A percentile compares a stretch with the other conserved stretches of the same genome.
Evolutionary conservation across 805 yeast species (phyloP).

Genomic region (Wickerhamiella kurtzmanii): DNA sequence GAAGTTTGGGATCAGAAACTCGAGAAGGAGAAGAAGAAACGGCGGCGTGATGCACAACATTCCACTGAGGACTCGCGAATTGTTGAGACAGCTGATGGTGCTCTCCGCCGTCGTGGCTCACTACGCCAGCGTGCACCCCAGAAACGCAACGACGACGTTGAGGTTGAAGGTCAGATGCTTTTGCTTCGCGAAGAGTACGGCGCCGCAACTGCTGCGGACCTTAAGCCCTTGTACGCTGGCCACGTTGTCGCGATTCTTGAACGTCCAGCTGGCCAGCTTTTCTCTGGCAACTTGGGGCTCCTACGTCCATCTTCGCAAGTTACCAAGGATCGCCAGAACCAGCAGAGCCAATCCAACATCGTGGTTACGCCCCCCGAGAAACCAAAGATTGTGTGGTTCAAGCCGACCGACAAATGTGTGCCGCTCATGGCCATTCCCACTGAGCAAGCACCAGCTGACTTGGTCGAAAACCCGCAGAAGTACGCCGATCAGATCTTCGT

Average conservation of each 20-base stretch:
- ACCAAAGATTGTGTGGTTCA: constrained; percentile 98
- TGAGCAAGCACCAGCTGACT: constrained; percentile 93
- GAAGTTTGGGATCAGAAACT: constrained; percentile 96
- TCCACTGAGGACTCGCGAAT: constrained; percentile 24
- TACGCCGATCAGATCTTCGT: constrained; percentile 76
- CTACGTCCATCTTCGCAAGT: constrained; percentile 93
- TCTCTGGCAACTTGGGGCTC: constrained; percentile 86
- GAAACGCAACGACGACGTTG: constrained; percentile 96
- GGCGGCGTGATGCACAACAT: constrained; percentile 49
- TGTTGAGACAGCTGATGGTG: constrained; percentile 19
- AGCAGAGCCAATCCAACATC: not conserved
- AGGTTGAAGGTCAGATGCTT: constrained; percentile 93
- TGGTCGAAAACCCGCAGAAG: constrained; percentile 78
- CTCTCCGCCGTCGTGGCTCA: constrained; percentile 68
- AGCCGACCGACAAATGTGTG: constrained; percentile 95
- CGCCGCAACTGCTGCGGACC: constrained; percentile 85
- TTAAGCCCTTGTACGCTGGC: constrained; percentile 90
- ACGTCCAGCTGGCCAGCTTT: constrained; percentile 91
- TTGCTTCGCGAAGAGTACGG: constrained; percentile 65
- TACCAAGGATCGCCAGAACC: constrained; percentile 45
- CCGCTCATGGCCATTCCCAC: constrained; percentile 97
- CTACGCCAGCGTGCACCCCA: constrained; percentile 90
- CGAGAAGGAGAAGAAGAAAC: constrained; percentile 93
- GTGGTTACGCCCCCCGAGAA: constrained; percentile 25
- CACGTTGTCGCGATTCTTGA: constrained; percentile 97